Evolutionary conservation across 2,329 filamentous ascomycete genomes (phyloP), one percentile per base, ranked within the genome.

Genomic region (Neophaeococcomyces mojaviensis): DNA sequence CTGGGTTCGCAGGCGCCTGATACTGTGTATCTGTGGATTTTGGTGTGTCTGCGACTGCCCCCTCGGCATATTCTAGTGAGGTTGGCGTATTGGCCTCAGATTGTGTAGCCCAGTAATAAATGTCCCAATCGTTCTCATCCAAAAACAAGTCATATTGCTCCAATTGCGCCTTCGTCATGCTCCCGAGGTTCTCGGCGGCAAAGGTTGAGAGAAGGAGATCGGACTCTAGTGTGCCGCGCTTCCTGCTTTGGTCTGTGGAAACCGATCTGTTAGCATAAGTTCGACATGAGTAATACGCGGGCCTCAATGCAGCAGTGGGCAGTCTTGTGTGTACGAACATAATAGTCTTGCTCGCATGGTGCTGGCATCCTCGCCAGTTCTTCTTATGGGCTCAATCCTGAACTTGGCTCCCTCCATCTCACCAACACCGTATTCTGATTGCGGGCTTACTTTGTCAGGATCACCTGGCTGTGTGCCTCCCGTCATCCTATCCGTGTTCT

Each of bases 61-160:
- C 73, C 54, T 79, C 76, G 4, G 75, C 73, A 38, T 72, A 72
- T 47, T 78, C 72, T 44, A 72, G 65, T 28, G 79, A 75, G n/a
- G 76, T 76, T 1, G 73, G 69, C 3, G 77, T 69, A 12, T 49
- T 58, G 10, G 65, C 61, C 1, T 82, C 74, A 57, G 88, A 81
- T 67, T 98, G 92, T 13, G 92, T 98, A 3, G 86, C 88, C 92
- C 92, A 98, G 76, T 98, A 98, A 75, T 98, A 98, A 51, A 98
- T 96, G 65, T 98, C 92, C 92, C 92, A 98, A 71, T 98, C 92
- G 68, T 98, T 98, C 70, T 98, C 92, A 67, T 98, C 92, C 47
- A 98, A 81, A 72, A 98, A 94, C 22, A 77, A 72, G 65, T 97
- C 90, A 71, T 92, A 97, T 67, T 94, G 79, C 58, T 78, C 68